phyloP scores from a whole-genome alignment of 2,329 filamentous ascomycete genomes.

The Intubia oerlemansii region DNA sequence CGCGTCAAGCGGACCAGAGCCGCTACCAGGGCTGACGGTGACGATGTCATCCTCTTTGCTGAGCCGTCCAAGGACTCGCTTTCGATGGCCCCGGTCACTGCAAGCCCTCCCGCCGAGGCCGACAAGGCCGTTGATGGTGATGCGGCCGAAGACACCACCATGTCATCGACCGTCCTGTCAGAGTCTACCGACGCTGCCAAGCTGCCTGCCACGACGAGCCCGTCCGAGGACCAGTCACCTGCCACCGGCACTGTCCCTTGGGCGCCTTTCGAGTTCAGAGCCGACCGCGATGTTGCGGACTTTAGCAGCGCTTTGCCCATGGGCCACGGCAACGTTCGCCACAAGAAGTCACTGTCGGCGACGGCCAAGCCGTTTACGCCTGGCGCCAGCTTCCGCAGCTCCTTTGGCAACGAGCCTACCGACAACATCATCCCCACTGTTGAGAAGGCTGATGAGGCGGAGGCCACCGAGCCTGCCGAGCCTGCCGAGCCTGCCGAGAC shows the following conservation, averaged over 20 bases:
- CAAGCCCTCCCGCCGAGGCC: conserved; percentile 6
- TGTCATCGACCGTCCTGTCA: conserved; percentile 30
- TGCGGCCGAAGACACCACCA: conserved; percentile 25
- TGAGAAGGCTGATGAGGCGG: no score
- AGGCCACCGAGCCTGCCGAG: no score
- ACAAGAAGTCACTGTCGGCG: conserved; percentile 44
- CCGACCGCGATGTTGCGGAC: conserved; percentile 21
- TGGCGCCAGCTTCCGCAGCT: conserved; percentile 12
- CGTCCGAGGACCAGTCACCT: conserved; percentile 30
- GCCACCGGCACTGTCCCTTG: conserved; percentile 28
- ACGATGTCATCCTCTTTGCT: conserved; percentile 59
- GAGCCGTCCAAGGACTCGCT: conserved; percentile 25
- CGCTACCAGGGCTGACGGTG: conserved; percentile 40
- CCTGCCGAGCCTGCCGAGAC: no score
- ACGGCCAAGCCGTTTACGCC: conserved; percentile 48
- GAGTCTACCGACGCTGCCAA: conserved; percentile 31
- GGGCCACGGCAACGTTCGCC: conserved; percentile 19
- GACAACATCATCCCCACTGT: no score
- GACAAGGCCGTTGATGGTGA: conserved; percentile 16
- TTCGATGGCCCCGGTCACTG: no score
- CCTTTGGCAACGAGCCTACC: conserved; percentile 10
- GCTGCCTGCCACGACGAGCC: conserved; percentile 22
- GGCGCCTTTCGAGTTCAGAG: conserved; percentile 40
- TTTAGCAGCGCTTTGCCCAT: conserved; percentile 32
- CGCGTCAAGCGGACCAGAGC: conserved; percentile 60